A percentile compares a stretch with the other conserved stretches of the same genome.
These are phyloP conservation scores for Stagonosporopsis rhizophila DNA, from an alignment of 2,329 filamentous ascomycete genomes.

Conservation along the genomic window DNA sequence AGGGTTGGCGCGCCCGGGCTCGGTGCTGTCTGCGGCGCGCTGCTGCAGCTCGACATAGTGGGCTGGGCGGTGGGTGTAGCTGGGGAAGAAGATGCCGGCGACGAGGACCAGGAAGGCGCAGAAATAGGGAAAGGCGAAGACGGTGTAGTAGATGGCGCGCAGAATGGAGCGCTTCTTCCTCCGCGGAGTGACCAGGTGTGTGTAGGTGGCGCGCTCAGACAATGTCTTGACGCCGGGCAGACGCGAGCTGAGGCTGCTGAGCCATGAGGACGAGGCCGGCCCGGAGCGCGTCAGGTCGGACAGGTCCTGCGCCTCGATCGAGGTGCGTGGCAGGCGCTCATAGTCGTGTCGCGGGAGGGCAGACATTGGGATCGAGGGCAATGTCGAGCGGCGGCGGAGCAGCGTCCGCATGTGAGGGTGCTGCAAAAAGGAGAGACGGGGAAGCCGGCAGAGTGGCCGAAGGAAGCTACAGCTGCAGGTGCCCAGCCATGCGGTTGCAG, in stretches of 20 bases:
- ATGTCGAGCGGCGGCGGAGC: slow-evolving; percentile 8
- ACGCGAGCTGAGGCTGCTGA: slow-evolving; percentile 24
- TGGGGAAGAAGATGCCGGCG: slow-evolving; percentile 60
- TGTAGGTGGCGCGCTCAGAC: slow-evolving; percentile 39
- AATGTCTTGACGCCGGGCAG: slow-evolving; percentile 38
- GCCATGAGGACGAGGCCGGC: slow-evolving; percentile 37
- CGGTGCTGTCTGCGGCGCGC: slow-evolving; percentile 33
- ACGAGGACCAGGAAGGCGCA: slow-evolving; percentile 50
- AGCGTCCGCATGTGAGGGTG: slow-evolving; percentile 5
- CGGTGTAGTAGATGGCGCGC: slow-evolving; percentile 40
- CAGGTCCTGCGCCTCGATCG: slow-evolving; percentile 33
- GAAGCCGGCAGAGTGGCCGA: not conserved
- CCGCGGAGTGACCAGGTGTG: slow-evolving; percentile 43
- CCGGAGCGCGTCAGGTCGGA: slow-evolving; percentile 20
- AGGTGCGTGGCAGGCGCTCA: slow-evolving; percentile 43
- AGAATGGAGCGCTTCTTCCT: slow-evolving; percentile 41
- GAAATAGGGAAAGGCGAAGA: slow-evolving; percentile 45
- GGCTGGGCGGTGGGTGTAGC: slow-evolving; percentile 61
- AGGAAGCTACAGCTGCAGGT: not conserved
- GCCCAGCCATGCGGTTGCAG: slow-evolving; percentile 1
- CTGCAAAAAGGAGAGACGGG: slow-evolving; percentile 1
- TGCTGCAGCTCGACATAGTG: slow-evolving; percentile 58
- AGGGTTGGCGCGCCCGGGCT: slow-evolving; percentile 57
- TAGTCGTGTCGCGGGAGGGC: slow-evolving; percentile 37
- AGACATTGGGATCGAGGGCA: slow-evolving; percentile 24